Evolutionary conservation across 2,329 filamentous ascomycete genomes (phyloP).

Genomic region (Cercospora sp.): DNA sequence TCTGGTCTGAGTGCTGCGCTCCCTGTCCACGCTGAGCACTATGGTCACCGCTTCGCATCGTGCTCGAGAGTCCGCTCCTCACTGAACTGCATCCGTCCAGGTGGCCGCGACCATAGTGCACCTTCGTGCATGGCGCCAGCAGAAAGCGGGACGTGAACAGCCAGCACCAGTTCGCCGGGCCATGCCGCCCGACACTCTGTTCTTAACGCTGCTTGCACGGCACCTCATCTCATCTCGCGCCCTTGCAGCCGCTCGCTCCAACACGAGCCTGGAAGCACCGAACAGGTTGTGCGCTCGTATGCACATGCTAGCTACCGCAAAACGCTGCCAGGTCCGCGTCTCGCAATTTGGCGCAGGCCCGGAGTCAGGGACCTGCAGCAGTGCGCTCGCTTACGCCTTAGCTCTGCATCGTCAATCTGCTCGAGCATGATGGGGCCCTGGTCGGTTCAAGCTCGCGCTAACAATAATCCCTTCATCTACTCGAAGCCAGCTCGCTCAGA

Average conservation of each 20-base stretch:
- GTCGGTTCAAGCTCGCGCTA: neutral
- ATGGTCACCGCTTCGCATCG: neutral
- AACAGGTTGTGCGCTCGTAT: neutral
- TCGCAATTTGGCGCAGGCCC: neutral
- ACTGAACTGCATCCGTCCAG: neutral
- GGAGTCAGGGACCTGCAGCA: slow-evolving; percentile 13
- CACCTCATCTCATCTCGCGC: neutral
- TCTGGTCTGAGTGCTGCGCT: neutral
- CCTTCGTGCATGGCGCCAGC: neutral
- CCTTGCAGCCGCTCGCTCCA: neutral
- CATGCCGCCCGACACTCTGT: neutral
- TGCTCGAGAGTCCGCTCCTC: neutral
- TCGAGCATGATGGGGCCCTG: slow-evolving; percentile 1
- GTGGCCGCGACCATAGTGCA: neutral
- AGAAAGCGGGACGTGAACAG: neutral
- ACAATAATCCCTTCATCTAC: neutral
- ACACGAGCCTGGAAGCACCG: neutral
- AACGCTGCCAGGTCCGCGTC: neutral
- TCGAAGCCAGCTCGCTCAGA: slow-evolving; percentile 46
- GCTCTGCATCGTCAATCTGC: neutral
- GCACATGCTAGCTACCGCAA: neutral
- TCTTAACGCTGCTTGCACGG: neutral
- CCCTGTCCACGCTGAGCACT: neutral
- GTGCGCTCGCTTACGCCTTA: slow-evolving; percentile 1
- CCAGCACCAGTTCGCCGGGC: neutral